Conservation (phyloP, 164 flowering plant genomes). For the Chimonanthus praecox region DNA sequence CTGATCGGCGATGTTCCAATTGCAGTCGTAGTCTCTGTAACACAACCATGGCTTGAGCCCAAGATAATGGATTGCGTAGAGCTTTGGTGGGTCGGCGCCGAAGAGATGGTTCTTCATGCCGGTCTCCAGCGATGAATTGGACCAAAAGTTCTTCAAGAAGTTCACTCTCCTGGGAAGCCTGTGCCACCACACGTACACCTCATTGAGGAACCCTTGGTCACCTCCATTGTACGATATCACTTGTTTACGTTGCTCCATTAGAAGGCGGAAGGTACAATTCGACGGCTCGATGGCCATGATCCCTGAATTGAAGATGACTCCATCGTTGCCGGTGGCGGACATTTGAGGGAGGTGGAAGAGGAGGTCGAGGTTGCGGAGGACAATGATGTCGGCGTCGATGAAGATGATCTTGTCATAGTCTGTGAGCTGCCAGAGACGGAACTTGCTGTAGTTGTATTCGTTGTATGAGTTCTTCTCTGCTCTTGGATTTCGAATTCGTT, state of each 20-base stretch:
- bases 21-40: conserved; percentile 93
- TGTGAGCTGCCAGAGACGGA: conserved; percentile 91
- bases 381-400: conserved; percentile 84
- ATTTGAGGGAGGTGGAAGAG: conserved; percentile 81
- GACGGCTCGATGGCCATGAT: conserved; percentile 94
- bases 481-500: conserved; percentile 74
- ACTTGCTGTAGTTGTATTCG: conserved; percentile 92
- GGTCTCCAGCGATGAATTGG: conserved; percentile 49
- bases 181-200: conserved; percentile 95
- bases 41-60: conserved; percentile 97
- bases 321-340: conserved; percentile 81
- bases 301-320: conserved; percentile 83
- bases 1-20: conserved; percentile 63
- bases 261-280: conserved; percentile 57
- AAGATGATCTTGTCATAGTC: conserved; percentile 79
- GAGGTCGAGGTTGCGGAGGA: conserved; percentile 64
- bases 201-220: conserved; percentile 93
- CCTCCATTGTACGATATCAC: conserved; percentile 92
- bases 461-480: conserved; percentile 74
- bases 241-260: conserved; percentile 47
- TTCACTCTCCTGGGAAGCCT: conserved; percentile 72
- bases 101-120: conserved; percentile 66
- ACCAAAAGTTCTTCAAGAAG: conserved; percentile 84
- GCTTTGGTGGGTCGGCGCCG: conserved; percentile 69
- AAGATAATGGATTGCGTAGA: conserved; percentile 73